These are phyloP conservation scores for Petunia secreta DNA, from an alignment of 257 asterid genomes.

Conservation along the genomic window DNA sequence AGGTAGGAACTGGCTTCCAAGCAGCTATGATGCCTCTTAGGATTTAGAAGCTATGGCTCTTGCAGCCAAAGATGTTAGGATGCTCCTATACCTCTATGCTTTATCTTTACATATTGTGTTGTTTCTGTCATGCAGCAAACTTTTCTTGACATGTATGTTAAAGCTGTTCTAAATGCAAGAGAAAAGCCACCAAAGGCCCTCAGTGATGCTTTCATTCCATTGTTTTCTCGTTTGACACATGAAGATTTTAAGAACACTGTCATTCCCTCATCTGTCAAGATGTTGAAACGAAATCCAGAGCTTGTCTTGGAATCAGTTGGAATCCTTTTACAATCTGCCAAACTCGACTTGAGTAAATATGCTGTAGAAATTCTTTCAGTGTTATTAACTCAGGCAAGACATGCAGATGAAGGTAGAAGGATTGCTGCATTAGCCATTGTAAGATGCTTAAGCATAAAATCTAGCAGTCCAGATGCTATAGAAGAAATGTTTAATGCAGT, in stretches of 20 bases:
- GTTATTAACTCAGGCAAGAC: constrained; percentile 80
- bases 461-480: constrained; percentile 94
- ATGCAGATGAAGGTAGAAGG: constrained; percentile 91
- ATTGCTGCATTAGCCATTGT: constrained; percentile 72
- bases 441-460: constrained; percentile 83
- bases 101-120: constrained; percentile 34
- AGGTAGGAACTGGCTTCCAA: constrained; percentile 49
- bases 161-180: constrained; percentile 78
- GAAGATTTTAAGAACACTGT: constrained; percentile 77
- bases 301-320: constrained; percentile 89
- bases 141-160: constrained; percentile 80
- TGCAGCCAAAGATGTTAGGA: constrained; percentile 19
- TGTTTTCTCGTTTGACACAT: constrained; percentile 70
- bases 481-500: constrained; percentile 80
- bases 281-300: constrained; percentile 99
- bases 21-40: constrained; percentile 15
- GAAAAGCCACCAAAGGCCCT: constrained; percentile 80
- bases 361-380: constrained; percentile 78
- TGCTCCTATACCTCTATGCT: constrained; percentile 16
- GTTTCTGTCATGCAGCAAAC: constrained; percentile 58
- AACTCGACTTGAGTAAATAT: constrained; percentile 89
- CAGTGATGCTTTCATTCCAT: constrained; percentile 79
- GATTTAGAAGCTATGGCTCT: constrained; percentile 19
- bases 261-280: constrained; percentile 79
- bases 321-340: constrained; percentile 64